These are phyloP conservation scores for Colletotrichum phormii DNA, from an alignment of 2,329 filamentous ascomycete genomes.

Conservation along the genomic window DNA sequence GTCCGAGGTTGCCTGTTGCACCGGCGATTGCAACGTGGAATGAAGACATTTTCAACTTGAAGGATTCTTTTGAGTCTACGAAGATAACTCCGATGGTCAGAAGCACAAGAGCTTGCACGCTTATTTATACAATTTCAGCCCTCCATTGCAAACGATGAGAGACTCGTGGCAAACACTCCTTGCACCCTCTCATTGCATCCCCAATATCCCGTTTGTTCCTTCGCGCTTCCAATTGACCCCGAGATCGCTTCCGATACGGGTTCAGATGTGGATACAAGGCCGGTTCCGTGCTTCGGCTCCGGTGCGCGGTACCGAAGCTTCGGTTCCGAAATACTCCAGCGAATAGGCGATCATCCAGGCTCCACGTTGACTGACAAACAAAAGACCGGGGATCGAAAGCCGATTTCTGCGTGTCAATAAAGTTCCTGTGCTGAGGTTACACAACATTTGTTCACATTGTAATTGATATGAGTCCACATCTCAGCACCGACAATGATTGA, in stretches of 20 bases:
- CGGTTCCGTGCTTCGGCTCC: not conserved
- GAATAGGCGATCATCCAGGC: not conserved
- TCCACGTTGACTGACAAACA: not conserved
- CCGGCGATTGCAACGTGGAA: not conserved
- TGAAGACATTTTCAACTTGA: not conserved
- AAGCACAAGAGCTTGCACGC: no score
- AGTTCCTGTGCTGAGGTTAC: no score
- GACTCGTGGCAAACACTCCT: not conserved
- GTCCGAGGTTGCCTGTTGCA: constrained; percentile 49
- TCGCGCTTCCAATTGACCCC: not conserved
- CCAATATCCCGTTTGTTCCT: not conserved
- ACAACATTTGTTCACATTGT: no score
- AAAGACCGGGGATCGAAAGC: not conserved
- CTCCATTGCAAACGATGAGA: no score
- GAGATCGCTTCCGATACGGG: not conserved
- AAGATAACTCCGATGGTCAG: no score
- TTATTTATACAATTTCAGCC: not conserved
- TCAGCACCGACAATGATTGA: no score
- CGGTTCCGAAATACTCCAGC: not conserved
- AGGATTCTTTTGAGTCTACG: no score
- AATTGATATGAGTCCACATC: no score
- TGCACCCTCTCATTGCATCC: not conserved
- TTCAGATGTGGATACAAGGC: no score
- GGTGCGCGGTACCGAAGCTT: not conserved
- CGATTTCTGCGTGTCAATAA: not conserved